Base-by-base conservation (phyloP, 1,284 basidiomycete genomes). In the Singerocomus rubriflavus region DNA sequence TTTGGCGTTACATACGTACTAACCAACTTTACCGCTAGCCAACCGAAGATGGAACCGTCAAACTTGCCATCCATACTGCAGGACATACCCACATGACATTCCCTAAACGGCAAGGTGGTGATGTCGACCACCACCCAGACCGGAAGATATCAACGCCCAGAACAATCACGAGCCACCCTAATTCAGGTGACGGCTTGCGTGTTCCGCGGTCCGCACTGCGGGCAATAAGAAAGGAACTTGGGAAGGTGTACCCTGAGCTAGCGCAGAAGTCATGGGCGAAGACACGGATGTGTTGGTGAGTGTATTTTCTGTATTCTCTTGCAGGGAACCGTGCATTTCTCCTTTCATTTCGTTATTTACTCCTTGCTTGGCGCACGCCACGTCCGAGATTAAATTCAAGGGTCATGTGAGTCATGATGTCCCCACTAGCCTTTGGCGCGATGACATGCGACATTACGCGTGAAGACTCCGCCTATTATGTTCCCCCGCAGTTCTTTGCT, bases 251-350 rank as follows among this genome's bases (percentile, higher is more conserved):
- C 67, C 92, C 92, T 12, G 79, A 80, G 46, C 75, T 95, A 38
- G 85, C 80, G 6, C 67, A 78, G 55, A 85, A 81, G 62, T 79
- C 85, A 0, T 85, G 91, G 58, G 67, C 68, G 21, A 72, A 71
- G 4, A 93, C 90, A 7, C 76, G 93, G 46, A 72, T 95, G 55
- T 95, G 93, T 71, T 94, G 91, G 90, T 93, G 71, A 65, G 77
- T 57, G 16, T 4, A 21, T 21, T 21, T 21, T 21, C 21, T 21
- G 21, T 21, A 21, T 21, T 21, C 21, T 21, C 4, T 4, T 21
- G 21, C 21, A 21, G 21, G 21, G 21, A 4, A 2, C 21, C 21
- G 21, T 2, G 4, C 21, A 21, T 21, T 21, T 49, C n/a, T 30
- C 16, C 16, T 42, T 29, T 17, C 17, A 21, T 34, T 30, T 35